These are phyloP conservation scores for Alternaria sp. DNA, from an alignment of 2,329 filamentous ascomycete species.

Conservation along the genomic window DNA sequence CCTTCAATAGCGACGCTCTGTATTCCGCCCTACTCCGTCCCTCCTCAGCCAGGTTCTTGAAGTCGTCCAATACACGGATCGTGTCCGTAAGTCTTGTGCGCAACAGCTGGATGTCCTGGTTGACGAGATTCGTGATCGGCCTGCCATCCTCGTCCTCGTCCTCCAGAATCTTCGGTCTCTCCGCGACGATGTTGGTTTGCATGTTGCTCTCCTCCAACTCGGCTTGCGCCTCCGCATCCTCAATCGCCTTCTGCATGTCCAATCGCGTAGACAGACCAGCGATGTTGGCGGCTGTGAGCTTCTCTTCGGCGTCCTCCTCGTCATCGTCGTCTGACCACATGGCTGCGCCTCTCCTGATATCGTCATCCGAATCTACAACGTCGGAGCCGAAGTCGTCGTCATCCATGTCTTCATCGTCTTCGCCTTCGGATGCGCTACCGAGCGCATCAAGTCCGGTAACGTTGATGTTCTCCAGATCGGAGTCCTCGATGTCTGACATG, in stretches of 20 bases:
- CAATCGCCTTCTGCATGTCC: constrained; percentile 76
- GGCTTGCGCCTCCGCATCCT: constrained; percentile 81
- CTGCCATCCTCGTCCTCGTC: constrained; percentile 66
- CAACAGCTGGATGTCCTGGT: constrained; percentile 85
- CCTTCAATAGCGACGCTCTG: constrained; percentile 81
- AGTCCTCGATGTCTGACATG: constrained; percentile 27
- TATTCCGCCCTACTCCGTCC: constrained; percentile 88
- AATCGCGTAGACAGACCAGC: constrained; percentile 86
- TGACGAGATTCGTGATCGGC: constrained; percentile 66
- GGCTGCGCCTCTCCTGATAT: constrained; percentile 54
- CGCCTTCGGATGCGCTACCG: constrained; percentile 46
- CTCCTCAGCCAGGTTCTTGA: constrained; percentile 79
- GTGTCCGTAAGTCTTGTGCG: constrained; percentile 91
- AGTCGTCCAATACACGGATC: constrained; percentile 88
- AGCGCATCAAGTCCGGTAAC: constrained; percentile 49
- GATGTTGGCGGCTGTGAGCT: constrained; percentile 93
- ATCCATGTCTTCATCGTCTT: constrained; percentile 48
- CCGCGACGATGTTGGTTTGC: constrained; percentile 88
- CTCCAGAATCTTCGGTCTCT: constrained; percentile 67
- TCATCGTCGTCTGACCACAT: constrained; percentile 99
- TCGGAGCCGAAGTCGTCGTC: constrained; percentile 50
- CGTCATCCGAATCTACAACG: constrained; percentile 68
- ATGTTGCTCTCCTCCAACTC: constrained; percentile 85
- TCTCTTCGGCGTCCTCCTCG: constrained; percentile 86
- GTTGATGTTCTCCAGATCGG: constrained; percentile 40